These are phyloP conservation scores for Fusarium secorum DNA, from an alignment of 2,329 filamentous ascomycete genomes.

Conservation along the genomic window DNA sequence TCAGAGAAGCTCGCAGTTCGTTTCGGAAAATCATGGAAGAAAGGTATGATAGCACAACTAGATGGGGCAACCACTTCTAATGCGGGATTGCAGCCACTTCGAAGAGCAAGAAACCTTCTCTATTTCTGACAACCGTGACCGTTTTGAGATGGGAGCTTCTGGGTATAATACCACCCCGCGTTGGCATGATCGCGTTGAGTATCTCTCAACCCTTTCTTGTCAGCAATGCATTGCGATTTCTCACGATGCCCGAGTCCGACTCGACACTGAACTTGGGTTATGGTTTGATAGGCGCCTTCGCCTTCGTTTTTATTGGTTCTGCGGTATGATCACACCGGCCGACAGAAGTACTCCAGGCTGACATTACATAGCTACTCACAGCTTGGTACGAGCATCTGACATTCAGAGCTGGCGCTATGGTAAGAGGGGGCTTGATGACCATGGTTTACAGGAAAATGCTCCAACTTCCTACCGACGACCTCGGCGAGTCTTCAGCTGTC, in stretches of 20 bases:
- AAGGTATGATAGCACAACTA: slow-evolving; percentile 8
- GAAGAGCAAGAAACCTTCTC: slow-evolving; percentile 34
- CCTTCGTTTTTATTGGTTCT: slow-evolving; percentile 44
- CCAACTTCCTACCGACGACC: slow-evolving; percentile 37
- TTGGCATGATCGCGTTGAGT: slow-evolving; percentile 42
- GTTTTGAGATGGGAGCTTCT: slow-evolving; percentile 45
- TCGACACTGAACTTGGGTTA: slow-evolving; percentile 42
- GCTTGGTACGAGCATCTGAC: slow-evolving; percentile 47
- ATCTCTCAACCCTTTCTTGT: slow-evolving; percentile 46
- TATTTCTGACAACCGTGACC: slow-evolving; percentile 40
- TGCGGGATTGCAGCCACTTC: neutral
- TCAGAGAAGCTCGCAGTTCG: slow-evolving; percentile 40
- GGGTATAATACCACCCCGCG: slow-evolving; percentile 39
- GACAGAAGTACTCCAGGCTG: neutral
- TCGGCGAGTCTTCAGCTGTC: slow-evolving; percentile 43
- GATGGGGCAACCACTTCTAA: neutral
- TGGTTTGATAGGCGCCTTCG: slow-evolving; percentile 45
- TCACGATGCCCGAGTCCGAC: slow-evolving; percentile 38
- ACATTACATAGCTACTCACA: slow-evolving; percentile 22
- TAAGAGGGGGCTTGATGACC: slow-evolving; percentile 44
- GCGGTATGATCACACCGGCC: slow-evolving; percentile 28
- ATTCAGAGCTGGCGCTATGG: slow-evolving; percentile 43
- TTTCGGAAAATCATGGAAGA: slow-evolving; percentile 39
- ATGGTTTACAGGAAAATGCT: slow-evolving; percentile 45
- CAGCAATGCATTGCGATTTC: slow-evolving; percentile 41